These are phyloP conservation scores for Imleria badia DNA, from an alignment of 768 basidiomycete species.

Conservation along the genomic window DNA sequence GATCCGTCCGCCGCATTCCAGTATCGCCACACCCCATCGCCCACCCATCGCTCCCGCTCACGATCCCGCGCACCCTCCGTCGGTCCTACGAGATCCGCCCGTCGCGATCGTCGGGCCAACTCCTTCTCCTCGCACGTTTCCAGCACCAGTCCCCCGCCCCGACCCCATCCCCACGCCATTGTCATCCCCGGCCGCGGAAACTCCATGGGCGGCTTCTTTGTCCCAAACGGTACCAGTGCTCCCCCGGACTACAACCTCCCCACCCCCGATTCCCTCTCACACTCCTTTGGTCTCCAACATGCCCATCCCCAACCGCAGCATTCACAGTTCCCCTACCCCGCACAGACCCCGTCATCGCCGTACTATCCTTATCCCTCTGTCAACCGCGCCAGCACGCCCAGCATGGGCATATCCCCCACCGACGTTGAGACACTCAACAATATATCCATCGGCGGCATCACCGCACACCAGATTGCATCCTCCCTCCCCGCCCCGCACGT, in stretches of 20 bases:
- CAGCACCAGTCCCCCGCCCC: conserved; percentile 48
- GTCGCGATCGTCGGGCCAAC: conserved; percentile 55
- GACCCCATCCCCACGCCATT: conserved; percentile 61
- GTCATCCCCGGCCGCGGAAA: conserved; percentile 54
- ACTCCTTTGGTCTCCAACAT: conserved; percentile 34
- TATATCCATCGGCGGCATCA: conserved; percentile 17
- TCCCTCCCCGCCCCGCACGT: conserved; percentile 16
- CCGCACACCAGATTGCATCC: conserved; percentile 22
- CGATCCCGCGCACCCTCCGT: conserved; percentile 38
- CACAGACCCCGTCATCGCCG: conserved; percentile 30
- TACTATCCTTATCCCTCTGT: conserved; percentile 27
- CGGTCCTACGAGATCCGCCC: conserved; percentile 52
- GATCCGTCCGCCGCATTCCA: conserved; percentile 26
- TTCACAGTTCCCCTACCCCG: conserved; percentile 24
- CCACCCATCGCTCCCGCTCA: conserved; percentile 45
- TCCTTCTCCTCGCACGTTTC: conserved; percentile 57
- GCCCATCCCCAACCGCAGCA: conserved; percentile 27
- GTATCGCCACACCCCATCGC: conserved; percentile 30
- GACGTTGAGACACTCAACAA: conserved; percentile 24
- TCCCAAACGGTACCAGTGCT: conserved; percentile 23
- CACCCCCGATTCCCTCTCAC: conserved; percentile 40
- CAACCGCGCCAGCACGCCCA: conserved; percentile 15
- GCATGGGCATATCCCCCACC: conserved; percentile 27
- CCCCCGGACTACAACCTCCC: conserved; percentile 43
- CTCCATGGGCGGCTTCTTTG: conserved; percentile 34